Base-by-base conservation (phyloP, 345 rosid species). In the Alliaria petiolata region DNA sequence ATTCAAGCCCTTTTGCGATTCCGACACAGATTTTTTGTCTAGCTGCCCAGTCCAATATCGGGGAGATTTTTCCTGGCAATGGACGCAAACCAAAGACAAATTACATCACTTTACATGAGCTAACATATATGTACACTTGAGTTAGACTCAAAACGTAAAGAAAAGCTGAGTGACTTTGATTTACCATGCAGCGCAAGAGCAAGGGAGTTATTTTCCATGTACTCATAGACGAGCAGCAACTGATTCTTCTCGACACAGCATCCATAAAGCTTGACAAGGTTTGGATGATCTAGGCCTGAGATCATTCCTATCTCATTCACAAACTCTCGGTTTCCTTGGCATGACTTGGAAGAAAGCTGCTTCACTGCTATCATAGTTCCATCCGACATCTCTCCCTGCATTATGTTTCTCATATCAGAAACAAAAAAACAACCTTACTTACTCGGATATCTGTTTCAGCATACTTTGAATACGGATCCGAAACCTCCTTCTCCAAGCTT, bases 1-100 rank as follows among this genome's bases (percentile, higher is more conserved):
- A 87, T 3, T 65, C 76, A 14, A 87, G 63, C 31, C 93, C 93
- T 81, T 38, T 84, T 12, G 90, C 89, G 16, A 88, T 83, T 34
- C 93, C 89, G 1, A 76, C n/a, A 72, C 90, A 83, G 3, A 84
- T 83, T 42, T 58, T 82, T 12, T 60, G 81, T 68, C 93, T 74
- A 0, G 80, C 77, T 3, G 62, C 19, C 93, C 91, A 86, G 20
- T 81, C 81, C 60, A 87, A 50, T 51, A 74, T 79, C 12, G 62
- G 17, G 15, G 50, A 13, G 15, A 9, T 73, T 8, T 28, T 35
- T 51, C 63, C 62, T 63, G 38, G 16, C 12, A 62, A 49, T 5
- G 17, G 6, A 62, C 19, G 17, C 33, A 20, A 57, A 22, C n/a
- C 25, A 43, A 33, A n/a, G 6, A 14, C 35, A 34, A 19, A 40